phyloP scores from a whole-genome alignment of 176 grass and related monocot genomes.

The Cymbopogon citratus region DNA sequence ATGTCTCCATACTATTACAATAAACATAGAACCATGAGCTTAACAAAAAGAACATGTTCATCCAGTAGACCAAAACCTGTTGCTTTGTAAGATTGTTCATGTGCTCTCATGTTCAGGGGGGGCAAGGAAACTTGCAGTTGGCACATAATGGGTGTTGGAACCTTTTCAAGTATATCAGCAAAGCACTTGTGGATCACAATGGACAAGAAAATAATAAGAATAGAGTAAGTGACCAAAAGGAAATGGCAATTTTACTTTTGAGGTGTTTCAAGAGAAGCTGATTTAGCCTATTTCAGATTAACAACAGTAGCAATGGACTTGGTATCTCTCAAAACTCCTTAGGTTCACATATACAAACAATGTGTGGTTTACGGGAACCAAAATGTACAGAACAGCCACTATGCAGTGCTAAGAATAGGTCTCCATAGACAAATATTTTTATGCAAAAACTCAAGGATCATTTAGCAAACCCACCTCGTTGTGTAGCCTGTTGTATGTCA shows the following conservation, averaged over 20 bases:
- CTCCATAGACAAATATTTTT: not conserved
- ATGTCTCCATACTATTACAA: not conserved
- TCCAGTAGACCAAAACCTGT: not conserved
- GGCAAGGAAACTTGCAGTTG: not conserved
- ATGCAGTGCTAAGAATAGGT: not conserved
- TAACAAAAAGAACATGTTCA: not conserved
- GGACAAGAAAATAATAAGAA: not conserved
- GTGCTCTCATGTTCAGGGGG: not conserved
- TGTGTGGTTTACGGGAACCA: not conserved
- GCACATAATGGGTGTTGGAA: not conserved
- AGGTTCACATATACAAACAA: not conserved
- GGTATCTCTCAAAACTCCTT: not conserved
- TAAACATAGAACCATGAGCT: not conserved
- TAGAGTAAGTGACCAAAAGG: not conserved
- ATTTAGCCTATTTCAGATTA: conserved; percentile 3
- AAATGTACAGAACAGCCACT: not conserved
- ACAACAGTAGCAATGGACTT: not conserved
- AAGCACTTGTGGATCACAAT: not conserved
- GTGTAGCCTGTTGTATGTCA: conserved; percentile 56
- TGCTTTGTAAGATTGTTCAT: not conserved
- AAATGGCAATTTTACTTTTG: not conserved
- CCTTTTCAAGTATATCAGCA: not conserved
- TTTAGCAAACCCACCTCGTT: conserved; percentile 40
- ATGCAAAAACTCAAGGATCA: not conserved
- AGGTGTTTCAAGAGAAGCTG: not conserved